Evolutionary conservation across 2,329 filamentous ascomycete genomes (phyloP), one percentile per base, ranked within the genome.

Genomic region (Didymella sp.): DNA sequence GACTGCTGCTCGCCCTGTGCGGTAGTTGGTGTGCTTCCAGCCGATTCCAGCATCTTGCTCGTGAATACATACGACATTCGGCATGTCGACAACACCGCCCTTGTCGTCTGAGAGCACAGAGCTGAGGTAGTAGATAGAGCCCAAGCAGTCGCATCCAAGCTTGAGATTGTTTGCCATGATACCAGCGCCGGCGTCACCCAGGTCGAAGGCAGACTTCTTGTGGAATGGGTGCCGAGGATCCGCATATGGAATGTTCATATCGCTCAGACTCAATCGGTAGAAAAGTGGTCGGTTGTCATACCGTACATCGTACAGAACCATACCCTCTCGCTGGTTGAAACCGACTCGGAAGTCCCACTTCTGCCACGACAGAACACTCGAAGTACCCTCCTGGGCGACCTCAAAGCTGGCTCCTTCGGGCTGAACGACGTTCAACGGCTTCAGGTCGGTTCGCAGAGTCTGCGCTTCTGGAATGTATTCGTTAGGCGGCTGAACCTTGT

Each of bases 21-120:
- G 80, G 76, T 89, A 88, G 73, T 90, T 90, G 45, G 86, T 89
- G 75, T 90, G 88, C 69, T 90, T 90, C 81, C 87, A 88, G 37
- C 85, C 85, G 54, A 89, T 86, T 3, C 88, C 88, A 22, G 81
- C 84, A 63, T 90, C 88, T 73, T 89, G 87, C 69, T 90, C 88
- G 69, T 90, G 88, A 46, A 90, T 81, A 68, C 88, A 90, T 33
- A 90, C 79, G 12, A 86, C 84, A 57, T 89, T 90, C n/a, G 86
- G 83, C 78, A 89, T 83, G 1, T 80, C 75, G 2, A 84, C 69
- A 0, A 84, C 80, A 15, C 82, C 80, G 17, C 87, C 88, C 56
- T 86, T 84, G 64, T 84, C 82, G 57, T 87, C 82, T 13, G 81
- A 81, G 1, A 88, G 74, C 15, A 85, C 80, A 3, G 82, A 82